Evolutionary conservation across 352 stramenopile genomes (phyloP).

Genomic region (Globisporangium mamillatum): DNA sequence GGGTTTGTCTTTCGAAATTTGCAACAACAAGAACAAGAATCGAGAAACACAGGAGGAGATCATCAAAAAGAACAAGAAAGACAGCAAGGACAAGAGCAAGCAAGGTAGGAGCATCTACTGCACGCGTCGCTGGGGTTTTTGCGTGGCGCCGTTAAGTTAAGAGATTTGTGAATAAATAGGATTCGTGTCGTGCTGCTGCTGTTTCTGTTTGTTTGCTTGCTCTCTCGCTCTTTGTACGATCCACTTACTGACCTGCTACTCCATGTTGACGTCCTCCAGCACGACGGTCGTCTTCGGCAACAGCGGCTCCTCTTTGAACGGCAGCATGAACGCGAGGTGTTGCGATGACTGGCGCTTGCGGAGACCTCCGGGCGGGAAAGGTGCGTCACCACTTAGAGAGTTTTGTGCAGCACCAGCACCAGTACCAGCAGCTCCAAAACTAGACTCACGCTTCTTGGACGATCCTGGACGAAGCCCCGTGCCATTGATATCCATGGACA

Average conservation of each 20-base stretch:
- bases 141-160: constrained; percentile 18
- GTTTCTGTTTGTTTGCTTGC: neutral
- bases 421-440: neutral
- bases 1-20: neutral
- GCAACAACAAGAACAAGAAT: constrained; percentile 6
- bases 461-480: neutral
- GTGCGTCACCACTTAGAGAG: neutral
- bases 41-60: neutral
- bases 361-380: neutral
- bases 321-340: constrained; percentile 12
- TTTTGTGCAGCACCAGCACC: neutral
- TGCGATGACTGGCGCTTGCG: constrained; percentile 8
- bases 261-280: constrained; percentile 6
- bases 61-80: neutral
- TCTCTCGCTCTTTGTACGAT: neutral
- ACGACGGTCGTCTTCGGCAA: neutral
- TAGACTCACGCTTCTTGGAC: constrained; percentile 25
- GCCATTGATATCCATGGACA: constrained; percentile 18
- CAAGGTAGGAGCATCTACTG: neutral
- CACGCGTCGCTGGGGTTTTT: neutral
- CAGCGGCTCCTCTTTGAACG: constrained; percentile 6
- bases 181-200: constrained; percentile 1
- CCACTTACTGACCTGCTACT: neutral
- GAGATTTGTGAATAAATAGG: constrained; percentile 19
- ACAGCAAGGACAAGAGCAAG: neutral